Conservation (phyloP, 1,139 yeast species). For the Blastobotrys capitulatus region DNA sequence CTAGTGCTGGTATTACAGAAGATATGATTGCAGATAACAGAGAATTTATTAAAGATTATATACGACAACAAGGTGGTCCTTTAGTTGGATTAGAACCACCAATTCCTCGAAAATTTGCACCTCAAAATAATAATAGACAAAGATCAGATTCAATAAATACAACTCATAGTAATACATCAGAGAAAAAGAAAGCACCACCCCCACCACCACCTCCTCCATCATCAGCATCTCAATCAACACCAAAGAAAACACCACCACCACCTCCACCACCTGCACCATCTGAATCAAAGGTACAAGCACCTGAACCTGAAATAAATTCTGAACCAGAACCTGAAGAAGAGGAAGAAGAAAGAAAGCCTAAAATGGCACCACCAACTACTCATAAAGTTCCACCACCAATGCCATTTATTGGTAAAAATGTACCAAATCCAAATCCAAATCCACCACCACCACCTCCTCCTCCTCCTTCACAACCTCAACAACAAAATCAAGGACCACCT, state of each 20-base stretch:
- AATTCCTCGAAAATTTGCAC: conserved; percentile 54
- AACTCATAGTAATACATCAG: conserved; percentile 17
- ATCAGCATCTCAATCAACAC: conserved; percentile 22
- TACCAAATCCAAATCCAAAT: conserved; percentile 14
- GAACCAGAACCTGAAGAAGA: conserved; percentile 20
- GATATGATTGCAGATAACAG: conserved; percentile 88
- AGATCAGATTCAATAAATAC: conserved; percentile 20
- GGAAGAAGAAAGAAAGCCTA: conserved; percentile 11
- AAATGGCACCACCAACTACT: conserved; percentile 35
- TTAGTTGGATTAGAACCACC: conserved; percentile 85
- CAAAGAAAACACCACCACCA: conserved; percentile 23
- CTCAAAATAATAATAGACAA: conserved; percentile 15
- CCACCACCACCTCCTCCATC: conserved; percentile 33
- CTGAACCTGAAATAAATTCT: conserved; percentile 16
- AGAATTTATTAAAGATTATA: conserved; percentile 74
- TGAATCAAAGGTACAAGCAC: conserved; percentile 22
- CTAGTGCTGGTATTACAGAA: conserved; percentile 73
- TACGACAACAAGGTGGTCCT: conserved; percentile 75
- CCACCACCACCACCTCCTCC: conserved; percentile 17
- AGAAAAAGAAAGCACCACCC: conserved; percentile 44
- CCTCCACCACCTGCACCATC: conserved; percentile 26
- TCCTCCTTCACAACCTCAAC: background rate
- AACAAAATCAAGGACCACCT: background rate
- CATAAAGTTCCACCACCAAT: conserved; percentile 33
- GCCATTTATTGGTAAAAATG: conserved; percentile 30